Evolutionary conservation across 805 yeast species (phyloP).

Genomic region (Kazachstania martiniae): DNA sequence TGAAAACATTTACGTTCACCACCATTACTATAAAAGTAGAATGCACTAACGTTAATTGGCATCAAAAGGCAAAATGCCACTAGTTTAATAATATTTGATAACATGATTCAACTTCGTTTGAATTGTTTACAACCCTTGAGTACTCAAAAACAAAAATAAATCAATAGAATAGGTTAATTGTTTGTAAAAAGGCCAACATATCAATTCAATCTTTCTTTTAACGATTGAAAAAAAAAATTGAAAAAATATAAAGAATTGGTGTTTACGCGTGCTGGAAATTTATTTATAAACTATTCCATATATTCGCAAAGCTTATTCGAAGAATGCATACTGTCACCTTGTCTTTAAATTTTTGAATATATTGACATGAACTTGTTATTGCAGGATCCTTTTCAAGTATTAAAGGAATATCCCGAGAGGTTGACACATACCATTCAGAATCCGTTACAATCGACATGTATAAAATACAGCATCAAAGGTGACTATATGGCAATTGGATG

Average conservation of each 20-base stretch:
- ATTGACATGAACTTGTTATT: slow-evolving; percentile 57
- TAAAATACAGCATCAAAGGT: slow-evolving; percentile 63
- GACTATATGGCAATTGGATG: slow-evolving; percentile 81
- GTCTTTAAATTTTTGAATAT: too few species aligned
- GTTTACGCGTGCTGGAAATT: too few species aligned
- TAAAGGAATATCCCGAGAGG: slow-evolving; percentile 84
- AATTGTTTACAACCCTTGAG: too few species aligned
- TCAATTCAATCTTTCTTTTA: too few species aligned
- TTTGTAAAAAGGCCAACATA: too few species aligned
- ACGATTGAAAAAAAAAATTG: too few species aligned
- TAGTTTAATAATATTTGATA: slow-evolving; percentile 8
- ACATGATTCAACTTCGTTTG: slow-evolving; percentile 1
- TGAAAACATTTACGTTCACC: slow-evolving; percentile 46
- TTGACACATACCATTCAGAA: slow-evolving; percentile 54
- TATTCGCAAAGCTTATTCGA: too few species aligned
- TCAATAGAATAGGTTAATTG: too few species aligned
- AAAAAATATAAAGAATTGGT: too few species aligned
- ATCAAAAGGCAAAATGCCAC: slow-evolving; percentile 12
- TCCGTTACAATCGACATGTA: slow-evolving; percentile 54
- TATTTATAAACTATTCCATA: too few species aligned
- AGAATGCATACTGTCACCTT: too few species aligned
- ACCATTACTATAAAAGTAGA: slow-evolving; percentile 43
- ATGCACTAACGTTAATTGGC: slow-evolving; percentile 25
- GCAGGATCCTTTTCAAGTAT: slow-evolving; percentile 82
- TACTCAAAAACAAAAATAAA: too few species aligned